These are phyloP conservation scores for Penicillium samsonianum DNA, from an alignment of 495 filamentous ascomycete species.

Conservation along the genomic window DNA sequence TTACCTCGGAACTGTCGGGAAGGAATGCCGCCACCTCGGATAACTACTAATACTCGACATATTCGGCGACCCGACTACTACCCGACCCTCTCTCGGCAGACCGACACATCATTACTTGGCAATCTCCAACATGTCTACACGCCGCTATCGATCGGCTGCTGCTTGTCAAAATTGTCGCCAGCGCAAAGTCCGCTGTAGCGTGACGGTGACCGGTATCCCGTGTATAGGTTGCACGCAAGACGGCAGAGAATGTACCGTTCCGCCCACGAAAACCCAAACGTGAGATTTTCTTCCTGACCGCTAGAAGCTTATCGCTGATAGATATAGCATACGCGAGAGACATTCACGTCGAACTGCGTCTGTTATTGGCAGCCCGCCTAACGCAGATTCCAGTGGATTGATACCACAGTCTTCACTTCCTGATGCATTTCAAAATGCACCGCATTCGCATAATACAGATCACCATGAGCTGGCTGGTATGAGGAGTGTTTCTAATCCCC, in stretches of 20 bases:
- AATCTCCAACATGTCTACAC: slow-evolving; percentile 23
- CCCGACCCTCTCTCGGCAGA: slow-evolving; percentile 3
- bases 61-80: neutral
- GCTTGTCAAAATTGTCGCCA: slow-evolving; percentile 36
- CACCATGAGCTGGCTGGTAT: neutral
- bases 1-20: slow-evolving; percentile 1
- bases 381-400: neutral
- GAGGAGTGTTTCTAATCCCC: slow-evolving; percentile 6
- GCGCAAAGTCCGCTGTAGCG: slow-evolving; percentile 39
- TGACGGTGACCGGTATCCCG: slow-evolving; percentile 34
- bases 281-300: neutral
- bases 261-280: slow-evolving; percentile 11
- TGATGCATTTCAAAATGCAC: neutral
- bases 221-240: slow-evolving; percentile 37
- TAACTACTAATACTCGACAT: neutral
- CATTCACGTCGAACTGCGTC: slow-evolving; percentile 1
- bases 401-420: neutral
- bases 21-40: slow-evolving; percentile 6
- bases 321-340: neutral
- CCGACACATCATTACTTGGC: slow-evolving; percentile 14
- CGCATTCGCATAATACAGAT: neutral
- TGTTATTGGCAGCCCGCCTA: neutral
- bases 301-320: neutral
- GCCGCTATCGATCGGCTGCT: slow-evolving; percentile 38
- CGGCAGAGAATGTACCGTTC: slow-evolving; percentile 27